phyloP scores from a whole-genome alignment of 192 early-diverging fungal genomes.

The Paraglomus brasilianum region DNA sequence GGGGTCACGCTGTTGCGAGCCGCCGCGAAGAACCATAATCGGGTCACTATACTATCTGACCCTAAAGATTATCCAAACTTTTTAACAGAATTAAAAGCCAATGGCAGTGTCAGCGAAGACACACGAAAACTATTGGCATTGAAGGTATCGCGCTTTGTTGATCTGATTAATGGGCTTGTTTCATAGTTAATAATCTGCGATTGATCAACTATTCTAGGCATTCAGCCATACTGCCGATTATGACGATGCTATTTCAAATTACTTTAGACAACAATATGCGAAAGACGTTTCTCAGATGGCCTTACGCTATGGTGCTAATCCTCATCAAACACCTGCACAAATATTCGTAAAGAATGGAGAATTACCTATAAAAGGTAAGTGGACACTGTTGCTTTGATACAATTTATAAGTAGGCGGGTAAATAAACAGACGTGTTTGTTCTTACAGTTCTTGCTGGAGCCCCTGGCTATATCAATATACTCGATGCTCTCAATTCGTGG shows the following conservation, averaged over 20 bases:
- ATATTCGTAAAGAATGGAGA: conserved; percentile 77
- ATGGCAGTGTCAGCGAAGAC: conserved; percentile 59
- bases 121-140: conserved; percentile 82
- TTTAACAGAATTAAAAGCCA: conserved; percentile 68
- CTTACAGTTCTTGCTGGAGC: conserved; percentile 80
- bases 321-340: conserved; percentile 97
- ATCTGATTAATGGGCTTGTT: background rate
- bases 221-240: conserved; percentile 97
- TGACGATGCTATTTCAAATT: conserved; percentile 91
- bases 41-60: conserved; percentile 90
- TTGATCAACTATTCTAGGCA: conserved; percentile 54
- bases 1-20: conserved; percentile 97
- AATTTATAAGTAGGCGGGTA: background rate
- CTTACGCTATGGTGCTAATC: conserved; percentile 97
- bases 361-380: conserved; percentile 73
- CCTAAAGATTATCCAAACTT: conserved; percentile 86
- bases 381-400: conserved; percentile 4
- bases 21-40: conserved; percentile 98
- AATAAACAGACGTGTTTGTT: background rate
- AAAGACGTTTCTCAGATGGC: conserved; percentile 71
- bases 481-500: conserved; percentile 97
- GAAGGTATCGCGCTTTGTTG: conserved; percentile 47
- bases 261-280: conserved; percentile 92
- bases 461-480: conserved; percentile 97
- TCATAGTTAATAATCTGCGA: background rate